Conservation (phyloP, 2,329 filamentous ascomycete genomes). For the Bimuria novae-zelandiae region DNA sequence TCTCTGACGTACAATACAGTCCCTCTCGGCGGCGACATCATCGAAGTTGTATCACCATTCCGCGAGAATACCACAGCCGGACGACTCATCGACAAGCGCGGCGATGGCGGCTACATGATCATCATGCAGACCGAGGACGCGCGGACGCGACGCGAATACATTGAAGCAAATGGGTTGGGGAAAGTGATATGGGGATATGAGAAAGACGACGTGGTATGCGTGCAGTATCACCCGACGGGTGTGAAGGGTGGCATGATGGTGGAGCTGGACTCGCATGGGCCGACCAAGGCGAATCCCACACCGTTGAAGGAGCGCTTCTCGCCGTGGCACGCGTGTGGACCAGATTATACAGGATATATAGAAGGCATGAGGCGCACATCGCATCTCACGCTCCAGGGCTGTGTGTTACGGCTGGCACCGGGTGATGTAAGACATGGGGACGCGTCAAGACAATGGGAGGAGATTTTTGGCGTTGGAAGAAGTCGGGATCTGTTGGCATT, state of each 20-base stretch:
- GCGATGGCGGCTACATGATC: slow-evolving; percentile 55
- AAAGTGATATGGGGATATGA: slow-evolving; percentile 48
- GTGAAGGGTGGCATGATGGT: slow-evolving; percentile 51
- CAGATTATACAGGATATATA: slow-evolving; percentile 41
- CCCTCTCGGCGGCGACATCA: slow-evolving; percentile 50
- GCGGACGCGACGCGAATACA: slow-evolving; percentile 40
- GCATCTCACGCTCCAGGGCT: slow-evolving; percentile 44
- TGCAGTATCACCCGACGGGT: slow-evolving; percentile 53
- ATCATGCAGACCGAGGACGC: slow-evolving; percentile 55
- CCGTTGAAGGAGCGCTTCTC: slow-evolving; percentile 47
- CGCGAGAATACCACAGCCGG: slow-evolving; percentile 47
- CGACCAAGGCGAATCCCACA: slow-evolving; percentile 40
- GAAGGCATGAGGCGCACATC: slow-evolving; percentile 43
- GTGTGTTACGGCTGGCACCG: slow-evolving; percentile 43
- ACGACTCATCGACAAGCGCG: slow-evolving; percentile 48
- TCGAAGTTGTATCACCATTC: slow-evolving; percentile 51
- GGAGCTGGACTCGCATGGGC: slow-evolving; percentile 49
- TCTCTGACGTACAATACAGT: slow-evolving; percentile 27
- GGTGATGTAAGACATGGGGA: slow-evolving; percentile 44
- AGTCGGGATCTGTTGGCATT: slow-evolving; percentile 48
- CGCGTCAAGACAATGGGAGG: slow-evolving; percentile 48
- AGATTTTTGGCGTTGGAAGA: slow-evolving; percentile 47
- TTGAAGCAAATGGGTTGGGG: slow-evolving; percentile 41
- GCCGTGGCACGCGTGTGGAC: slow-evolving; percentile 53
- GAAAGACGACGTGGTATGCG: slow-evolving; percentile 39